phyloP scores from a whole-genome alignment of 805 yeast species.

The Suhomyces kilbournensis region DNA sequence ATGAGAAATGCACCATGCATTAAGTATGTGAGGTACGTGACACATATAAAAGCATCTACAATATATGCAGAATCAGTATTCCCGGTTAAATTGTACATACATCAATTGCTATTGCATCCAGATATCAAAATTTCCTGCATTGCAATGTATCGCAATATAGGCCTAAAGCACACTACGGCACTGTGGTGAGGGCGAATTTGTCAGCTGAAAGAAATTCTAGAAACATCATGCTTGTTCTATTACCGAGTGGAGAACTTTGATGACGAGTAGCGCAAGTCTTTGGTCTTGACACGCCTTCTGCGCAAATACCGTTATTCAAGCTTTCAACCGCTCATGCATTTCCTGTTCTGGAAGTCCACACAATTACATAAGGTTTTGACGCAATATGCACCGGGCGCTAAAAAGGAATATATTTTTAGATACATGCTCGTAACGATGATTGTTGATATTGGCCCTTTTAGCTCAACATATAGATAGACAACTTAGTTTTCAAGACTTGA shows the following conservation, averaged over 20 bases:
- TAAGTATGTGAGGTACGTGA: background rate
- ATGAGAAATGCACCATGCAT: background rate
- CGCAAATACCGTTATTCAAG: background rate
- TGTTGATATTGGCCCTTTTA: background rate
- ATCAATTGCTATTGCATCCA: background rate
- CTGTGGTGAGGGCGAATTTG: background rate
- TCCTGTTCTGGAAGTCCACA: background rate
- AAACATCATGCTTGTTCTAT: background rate
- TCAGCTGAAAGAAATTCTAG: background rate
- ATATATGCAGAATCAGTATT: background rate
- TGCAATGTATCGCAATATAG: background rate
- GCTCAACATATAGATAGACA: background rate
- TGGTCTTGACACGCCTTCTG: background rate
- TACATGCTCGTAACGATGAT: conserved; percentile 1
- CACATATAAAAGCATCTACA: background rate
- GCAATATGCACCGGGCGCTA: conserved; percentile 1
- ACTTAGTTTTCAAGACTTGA: background rate
- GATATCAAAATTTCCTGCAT: background rate
- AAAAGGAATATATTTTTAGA: background rate
- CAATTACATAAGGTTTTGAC: conserved; percentile 1
- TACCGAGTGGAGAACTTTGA: background rate
- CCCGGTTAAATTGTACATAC: background rate
- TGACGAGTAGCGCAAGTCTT: background rate
- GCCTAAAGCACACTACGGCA: background rate
- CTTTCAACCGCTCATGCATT: background rate